Evolutionary conservation across 2,329 filamentous ascomycete genomes (phyloP).

Genomic region (Myriosclerotinia scirpicola): DNA sequence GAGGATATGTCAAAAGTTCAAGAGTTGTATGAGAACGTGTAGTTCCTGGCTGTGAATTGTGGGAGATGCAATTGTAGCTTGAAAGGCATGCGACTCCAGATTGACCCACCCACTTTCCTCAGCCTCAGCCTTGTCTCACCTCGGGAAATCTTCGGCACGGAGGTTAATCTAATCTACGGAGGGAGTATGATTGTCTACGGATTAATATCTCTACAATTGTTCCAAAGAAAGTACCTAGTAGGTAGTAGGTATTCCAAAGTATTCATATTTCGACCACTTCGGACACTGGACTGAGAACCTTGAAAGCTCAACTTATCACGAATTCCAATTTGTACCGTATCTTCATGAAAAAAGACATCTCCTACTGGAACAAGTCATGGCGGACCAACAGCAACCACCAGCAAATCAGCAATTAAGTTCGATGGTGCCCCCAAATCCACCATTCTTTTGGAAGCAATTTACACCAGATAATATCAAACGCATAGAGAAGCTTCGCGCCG

Average conservation of each 20-base stretch:
- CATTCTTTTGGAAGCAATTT: conserved; percentile 87
- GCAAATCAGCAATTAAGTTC: conserved; percentile 42
- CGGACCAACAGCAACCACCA: conserved; percentile 46
- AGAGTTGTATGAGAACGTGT: neutral
- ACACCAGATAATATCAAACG: conserved; percentile 70
- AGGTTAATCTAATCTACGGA: conserved; percentile 8
- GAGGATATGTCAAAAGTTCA: neutral
- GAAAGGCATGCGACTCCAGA: conserved; percentile 2
- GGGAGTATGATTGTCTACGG: conserved; percentile 6
- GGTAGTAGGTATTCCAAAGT: no score
- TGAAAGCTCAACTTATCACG: neutral
- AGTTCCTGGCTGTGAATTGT: neutral
- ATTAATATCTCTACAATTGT: no score
- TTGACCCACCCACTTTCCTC: neutral
- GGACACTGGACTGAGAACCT: no score
- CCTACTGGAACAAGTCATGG: conserved; percentile 50
- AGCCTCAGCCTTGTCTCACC: conserved; percentile 15
- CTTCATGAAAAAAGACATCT: neutral
- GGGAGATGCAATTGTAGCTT: conserved; percentile 2
- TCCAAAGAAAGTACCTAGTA: no score
- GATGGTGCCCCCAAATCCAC: conserved; percentile 79
- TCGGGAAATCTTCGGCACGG: conserved; percentile 4
- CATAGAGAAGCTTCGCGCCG: conserved; percentile 49
- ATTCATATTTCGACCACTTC: neutral
- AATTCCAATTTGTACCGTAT: neutral